phyloP scores from a whole-genome alignment of 352 stramenopile genomes.

The Pythium periplocum region DNA sequence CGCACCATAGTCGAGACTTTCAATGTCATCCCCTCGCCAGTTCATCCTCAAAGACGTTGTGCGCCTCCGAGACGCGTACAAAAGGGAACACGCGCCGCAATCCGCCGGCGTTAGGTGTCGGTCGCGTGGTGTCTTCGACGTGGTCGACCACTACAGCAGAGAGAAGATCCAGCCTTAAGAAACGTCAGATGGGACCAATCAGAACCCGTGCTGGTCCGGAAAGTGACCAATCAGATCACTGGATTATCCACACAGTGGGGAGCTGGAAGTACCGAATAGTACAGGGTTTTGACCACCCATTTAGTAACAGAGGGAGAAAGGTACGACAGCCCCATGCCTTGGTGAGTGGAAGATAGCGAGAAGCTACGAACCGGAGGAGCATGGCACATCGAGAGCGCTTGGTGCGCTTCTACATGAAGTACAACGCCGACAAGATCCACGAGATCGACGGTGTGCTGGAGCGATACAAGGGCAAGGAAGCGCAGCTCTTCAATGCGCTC shows the following conservation, averaged over 20 bases:
- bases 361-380: not conserved
- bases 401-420: slow-evolving; percentile 82
- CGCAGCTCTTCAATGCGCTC: slow-evolving; percentile 62
- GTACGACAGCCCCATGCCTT: not conserved
- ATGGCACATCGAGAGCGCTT: slow-evolving; percentile 69
- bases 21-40: slow-evolving; percentile 63
- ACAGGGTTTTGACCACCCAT: no score
- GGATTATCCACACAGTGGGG: no score
- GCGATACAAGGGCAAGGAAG: slow-evolving; percentile 75
- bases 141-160: no score
- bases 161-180: no score
- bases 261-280: no score
- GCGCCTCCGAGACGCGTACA: no score
- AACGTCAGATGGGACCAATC: no score
- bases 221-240: no score
- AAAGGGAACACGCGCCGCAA: no score
- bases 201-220: no score
- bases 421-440: slow-evolving; percentile 79
- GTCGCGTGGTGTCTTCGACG: no score
- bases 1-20: slow-evolving; percentile 82
- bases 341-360: not conserved
- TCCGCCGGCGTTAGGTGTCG: no score
- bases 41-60: slow-evolving; percentile 22
- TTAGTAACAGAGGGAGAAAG: not conserved
- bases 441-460: slow-evolving; percentile 80